Evolutionary conservation across 139 green algal genomes (phyloP), one percentile per base, ranked within the genome.

Genomic region (Asterochloris erici): DNA sequence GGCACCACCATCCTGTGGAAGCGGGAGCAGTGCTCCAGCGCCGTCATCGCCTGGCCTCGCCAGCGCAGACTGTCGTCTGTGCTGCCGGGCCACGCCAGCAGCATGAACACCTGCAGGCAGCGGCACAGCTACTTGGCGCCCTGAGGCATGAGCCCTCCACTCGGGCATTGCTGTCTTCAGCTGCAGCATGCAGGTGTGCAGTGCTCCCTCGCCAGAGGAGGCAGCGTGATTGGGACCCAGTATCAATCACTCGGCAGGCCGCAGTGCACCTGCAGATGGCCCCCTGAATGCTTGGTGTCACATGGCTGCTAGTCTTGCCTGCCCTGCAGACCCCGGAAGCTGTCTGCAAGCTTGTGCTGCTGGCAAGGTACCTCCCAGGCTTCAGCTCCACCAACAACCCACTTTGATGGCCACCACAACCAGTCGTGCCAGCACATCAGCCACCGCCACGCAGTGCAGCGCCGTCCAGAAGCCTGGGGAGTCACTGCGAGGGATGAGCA

Each of bases 1-100:
- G 93, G 88, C 13, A 94, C 74, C 28, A 95, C 61, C 17, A 77
- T 71, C 10, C 93, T 81, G 77, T 95, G 92, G 6, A 87, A 63
- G 15, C 85, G 28, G 13, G 77, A 26, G 11, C 75, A 27, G 62
- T 94, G 90, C 81, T 95, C 91, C 63, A 91, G 14, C 6, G 88
- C 61, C 0, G 91, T 89, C 68, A 94, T 77, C 23, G 62, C 29
- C 69, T 90, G 86, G 23, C 81, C 78, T 12, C 86, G 79, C 14
- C 73, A 29, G 6, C 87, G 75, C 0, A 80, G 54, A 19, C 54
- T 27, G 16, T 84, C 81, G 17, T 83, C 71, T 14, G 47, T 80
- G 60, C 76, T 80, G 54, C 54, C 68, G 14, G 76, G 60, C 54
- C 76, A 80, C 1, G 60, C 76, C 23, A 80, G 60, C 76, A 70